Evolutionary conservation across 1,284 basidiomycete genomes (phyloP).

Genomic region (Microbotryum saponariae): DNA sequence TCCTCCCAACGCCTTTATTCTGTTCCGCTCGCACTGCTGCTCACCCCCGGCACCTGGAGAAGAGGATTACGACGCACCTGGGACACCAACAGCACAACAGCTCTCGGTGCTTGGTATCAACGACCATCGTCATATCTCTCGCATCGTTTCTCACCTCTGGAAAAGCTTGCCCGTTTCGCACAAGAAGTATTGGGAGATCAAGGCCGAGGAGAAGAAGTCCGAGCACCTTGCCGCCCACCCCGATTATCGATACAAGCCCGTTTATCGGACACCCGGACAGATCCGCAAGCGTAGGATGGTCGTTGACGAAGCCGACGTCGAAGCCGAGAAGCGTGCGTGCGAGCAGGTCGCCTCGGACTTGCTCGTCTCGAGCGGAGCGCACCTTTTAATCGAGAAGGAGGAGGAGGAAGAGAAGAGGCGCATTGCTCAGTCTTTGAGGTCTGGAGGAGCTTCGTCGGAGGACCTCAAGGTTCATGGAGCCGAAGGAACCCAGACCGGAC

Average conservation of each 20-base stretch:
- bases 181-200: conserved; percentile 35
- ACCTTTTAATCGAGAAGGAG: background rate
- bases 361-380: background rate
- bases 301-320: conserved; percentile 8
- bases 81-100: conserved; percentile 22
- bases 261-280: conserved; percentile 28
- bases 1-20: conserved; percentile 89
- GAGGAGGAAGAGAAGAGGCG: background rate
- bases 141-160: conserved; percentile 38
- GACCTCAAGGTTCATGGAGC: conserved; percentile 2
- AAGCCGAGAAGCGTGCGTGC: conserved; percentile 16
- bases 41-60: conserved; percentile 53
- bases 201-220: conserved; percentile 35
- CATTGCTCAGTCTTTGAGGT: background rate
- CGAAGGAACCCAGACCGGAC: background rate
- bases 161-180: conserved; percentile 32
- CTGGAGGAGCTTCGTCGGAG: background rate
- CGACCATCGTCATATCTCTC: conserved; percentile 38
- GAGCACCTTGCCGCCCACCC: conserved; percentile 34
- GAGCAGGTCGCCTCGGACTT: conserved; percentile 9
- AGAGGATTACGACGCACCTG: conserved; percentile 14
- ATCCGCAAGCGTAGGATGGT: conserved; percentile 19
- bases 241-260: conserved; percentile 37
- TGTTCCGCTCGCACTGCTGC: conserved; percentile 84
- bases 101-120: conserved; percentile 31